A percentile compares a stretch with the other conserved stretches of the same genome.
Evolutionary conservation across 2,329 filamentous ascomycete genomes (phyloP).

Genomic region (Xylaria sp.): DNA sequence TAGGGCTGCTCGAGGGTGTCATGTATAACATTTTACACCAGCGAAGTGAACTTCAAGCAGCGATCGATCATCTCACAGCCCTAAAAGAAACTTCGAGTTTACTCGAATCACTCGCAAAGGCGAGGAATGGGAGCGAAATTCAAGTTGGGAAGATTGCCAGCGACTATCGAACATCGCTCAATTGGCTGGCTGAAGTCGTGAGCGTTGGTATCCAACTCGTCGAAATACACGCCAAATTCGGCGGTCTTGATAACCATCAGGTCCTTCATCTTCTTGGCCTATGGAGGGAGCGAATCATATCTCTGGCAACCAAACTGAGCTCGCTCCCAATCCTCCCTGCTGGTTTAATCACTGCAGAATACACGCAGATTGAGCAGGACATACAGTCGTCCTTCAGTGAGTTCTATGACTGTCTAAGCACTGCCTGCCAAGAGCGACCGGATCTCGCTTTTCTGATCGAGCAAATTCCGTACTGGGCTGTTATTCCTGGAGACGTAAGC

Average conservation of each 20-base stretch:
- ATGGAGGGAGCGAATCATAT: slow-evolving; percentile 62
- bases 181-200: slow-evolving; percentile 78
- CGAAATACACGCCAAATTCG: slow-evolving; percentile 73
- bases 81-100: slow-evolving; percentile 54
- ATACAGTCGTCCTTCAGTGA: slow-evolving; percentile 52
- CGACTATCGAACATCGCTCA: slow-evolving; percentile 49
- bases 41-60: slow-evolving; percentile 60
- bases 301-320: slow-evolving; percentile 56
- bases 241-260: slow-evolving; percentile 59
- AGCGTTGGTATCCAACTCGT: slow-evolving; percentile 71
- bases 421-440: slow-evolving; percentile 60
- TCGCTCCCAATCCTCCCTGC: slow-evolving; percentile 61
- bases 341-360: slow-evolving; percentile 58
- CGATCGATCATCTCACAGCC: slow-evolving; percentile 52
- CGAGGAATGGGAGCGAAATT: slow-evolving; percentile 40
- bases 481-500: slow-evolving; percentile 48
- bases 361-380: slow-evolving; percentile 50
- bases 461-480: slow-evolving; percentile 75
- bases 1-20: slow-evolving; percentile 88
- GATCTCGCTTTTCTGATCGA: slow-evolving; percentile 72
- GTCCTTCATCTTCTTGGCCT: slow-evolving; percentile 59
- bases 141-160: slow-evolving; percentile 33
- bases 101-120: slow-evolving; percentile 51
- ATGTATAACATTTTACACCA: slow-evolving; percentile 74
- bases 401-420: slow-evolving; percentile 57